phyloP scores from a whole-genome alignment of 495 filamentous ascomycete species.

The Xylaria intraflava region DNA sequence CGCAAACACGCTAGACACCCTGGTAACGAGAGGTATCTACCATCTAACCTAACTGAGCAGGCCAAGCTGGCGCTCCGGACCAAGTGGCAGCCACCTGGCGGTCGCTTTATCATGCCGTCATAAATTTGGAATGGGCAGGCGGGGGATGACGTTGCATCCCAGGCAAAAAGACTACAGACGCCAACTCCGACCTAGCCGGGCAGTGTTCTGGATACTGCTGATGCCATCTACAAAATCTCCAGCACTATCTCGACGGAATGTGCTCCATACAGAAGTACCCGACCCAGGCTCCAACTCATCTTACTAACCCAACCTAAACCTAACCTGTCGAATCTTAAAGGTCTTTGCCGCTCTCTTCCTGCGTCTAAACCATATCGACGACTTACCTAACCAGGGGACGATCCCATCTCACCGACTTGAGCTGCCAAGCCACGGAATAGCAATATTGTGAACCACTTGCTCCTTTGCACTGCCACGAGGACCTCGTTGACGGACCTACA shows the following conservation, averaged over 20 bases:
- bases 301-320: too few relatives aligned
- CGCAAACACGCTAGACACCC: too few relatives aligned
- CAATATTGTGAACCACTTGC: slow-evolving; percentile 11
- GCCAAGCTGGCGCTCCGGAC: neutral
- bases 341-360: too few relatives aligned
- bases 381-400: too few relatives aligned
- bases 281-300: too few relatives aligned
- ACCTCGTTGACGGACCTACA: slow-evolving; percentile 15
- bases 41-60: neutral
- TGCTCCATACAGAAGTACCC: too few relatives aligned
- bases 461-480: slow-evolving; percentile 26
- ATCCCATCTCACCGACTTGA: neutral
- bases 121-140: slow-evolving; percentile 9
- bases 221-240: too few relatives aligned
- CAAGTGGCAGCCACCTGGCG: neutral
- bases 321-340: too few relatives aligned
- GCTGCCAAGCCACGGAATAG: slow-evolving; percentile 21
- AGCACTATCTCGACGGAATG: too few relatives aligned
- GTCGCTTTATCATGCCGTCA: slow-evolving; percentile 5
- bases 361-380: too few relatives aligned
- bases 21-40: too few relatives aligned
- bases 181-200: slow-evolving; percentile 5
- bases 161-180: neutral
- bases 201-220: too few relatives aligned
- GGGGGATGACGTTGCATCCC: slow-evolving; percentile 10